These are phyloP conservation scores for Narthecium ossifragum DNA, from an alignment of 106 monocot genomes.

Conservation along the genomic window DNA sequence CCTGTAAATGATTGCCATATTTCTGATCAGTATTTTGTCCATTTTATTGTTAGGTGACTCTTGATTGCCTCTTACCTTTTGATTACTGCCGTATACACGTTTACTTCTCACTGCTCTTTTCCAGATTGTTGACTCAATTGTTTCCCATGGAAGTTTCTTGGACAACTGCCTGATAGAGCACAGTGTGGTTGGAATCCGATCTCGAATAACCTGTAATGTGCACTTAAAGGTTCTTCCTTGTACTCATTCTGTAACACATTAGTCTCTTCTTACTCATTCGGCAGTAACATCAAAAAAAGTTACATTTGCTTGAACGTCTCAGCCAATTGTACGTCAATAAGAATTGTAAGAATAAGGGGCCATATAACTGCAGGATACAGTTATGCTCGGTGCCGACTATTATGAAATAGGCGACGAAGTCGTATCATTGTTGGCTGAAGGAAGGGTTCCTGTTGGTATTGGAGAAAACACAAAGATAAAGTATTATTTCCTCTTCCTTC, in stretches of 20 bases:
- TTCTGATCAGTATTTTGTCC: too few relatives aligned
- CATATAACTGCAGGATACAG: constrained; percentile 53
- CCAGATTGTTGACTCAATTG: constrained; percentile 78
- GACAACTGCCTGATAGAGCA: constrained; percentile 70
- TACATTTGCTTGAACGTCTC: too few relatives aligned
- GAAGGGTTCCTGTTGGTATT: constrained; percentile 80
- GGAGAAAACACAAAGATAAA: constrained; percentile 86
- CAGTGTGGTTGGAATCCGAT: constrained; percentile 82
- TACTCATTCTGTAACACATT: too few relatives aligned
- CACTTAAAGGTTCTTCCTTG: constrained; percentile 68
- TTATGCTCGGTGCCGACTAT: constrained; percentile 94
- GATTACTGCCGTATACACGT: too few relatives aligned
- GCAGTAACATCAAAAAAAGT: too few relatives aligned
- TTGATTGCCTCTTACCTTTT: too few relatives aligned
- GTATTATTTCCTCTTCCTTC: constrained; percentile 14
- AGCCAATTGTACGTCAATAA: too few relatives aligned
- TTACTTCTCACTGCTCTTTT: too few relatives aligned
- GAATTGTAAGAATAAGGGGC: not conserved
- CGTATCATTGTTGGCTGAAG: constrained; percentile 64
- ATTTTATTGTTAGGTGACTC: too few relatives aligned
- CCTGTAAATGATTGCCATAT: too few relatives aligned
- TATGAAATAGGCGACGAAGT: constrained; percentile 81
- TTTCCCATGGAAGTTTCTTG: constrained; percentile 92
- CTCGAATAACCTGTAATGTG: constrained; percentile 64
- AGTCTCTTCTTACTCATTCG: too few relatives aligned